Evolutionary conservation across 1,284 basidiomycete species (phyloP).

Genomic region (Melampsora abietis-canadensis): DNA sequence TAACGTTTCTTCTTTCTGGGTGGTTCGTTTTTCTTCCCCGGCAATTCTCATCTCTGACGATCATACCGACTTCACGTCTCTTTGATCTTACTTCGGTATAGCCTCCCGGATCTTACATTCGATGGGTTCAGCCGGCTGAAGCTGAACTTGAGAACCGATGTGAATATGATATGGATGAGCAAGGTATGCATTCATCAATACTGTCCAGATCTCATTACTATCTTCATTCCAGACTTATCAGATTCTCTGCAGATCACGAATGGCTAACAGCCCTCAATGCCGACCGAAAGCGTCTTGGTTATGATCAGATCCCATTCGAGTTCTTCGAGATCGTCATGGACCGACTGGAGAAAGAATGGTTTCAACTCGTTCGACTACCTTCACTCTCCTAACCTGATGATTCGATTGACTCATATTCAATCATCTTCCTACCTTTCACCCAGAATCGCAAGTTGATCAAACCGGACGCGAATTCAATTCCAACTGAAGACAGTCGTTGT

Average conservation of each 20-base stretch:
- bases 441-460: constrained; percentile 88
- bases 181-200: constrained; percentile 62
- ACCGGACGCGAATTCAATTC: constrained; percentile 70
- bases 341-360: constrained; percentile 97
- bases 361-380: constrained; percentile 62
- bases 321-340: constrained; percentile 96
- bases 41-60: constrained; percentile 14
- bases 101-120: constrained; percentile 44
- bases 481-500: constrained; percentile 89
- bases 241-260: constrained; percentile 68
- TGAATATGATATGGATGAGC: constrained; percentile 99
- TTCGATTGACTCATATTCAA: neutral
- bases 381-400: neutral
- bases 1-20: constrained; percentile 19
- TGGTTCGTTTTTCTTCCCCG: constrained; percentile 34
- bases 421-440: neutral
- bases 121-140: constrained; percentile 66
- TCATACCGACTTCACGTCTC: constrained; percentile 26
- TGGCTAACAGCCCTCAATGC: constrained; percentile 86
- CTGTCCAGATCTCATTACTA: neutral
- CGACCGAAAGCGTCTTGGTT: constrained; percentile 74
- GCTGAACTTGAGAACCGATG: constrained; percentile 86
- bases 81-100: constrained; percentile 19
- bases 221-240: constrained; percentile 20
- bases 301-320: constrained; percentile 74